phyloP scores from a whole-genome alignment of 306 rosid species.

The Macrotyloma uniflorum region DNA sequence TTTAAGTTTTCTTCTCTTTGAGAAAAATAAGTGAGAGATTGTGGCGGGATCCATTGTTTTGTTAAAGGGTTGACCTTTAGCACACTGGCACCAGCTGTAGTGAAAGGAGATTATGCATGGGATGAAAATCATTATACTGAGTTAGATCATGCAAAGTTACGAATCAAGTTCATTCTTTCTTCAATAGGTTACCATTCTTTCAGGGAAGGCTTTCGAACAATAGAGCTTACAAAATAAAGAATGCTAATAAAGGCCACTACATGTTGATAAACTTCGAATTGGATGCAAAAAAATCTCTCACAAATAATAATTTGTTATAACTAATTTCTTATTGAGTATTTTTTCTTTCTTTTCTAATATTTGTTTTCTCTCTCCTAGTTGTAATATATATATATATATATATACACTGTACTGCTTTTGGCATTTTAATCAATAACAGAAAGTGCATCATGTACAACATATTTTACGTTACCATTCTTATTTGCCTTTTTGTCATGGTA shows the following conservation, averaged over 20 bases:
- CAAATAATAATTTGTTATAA: too few species aligned
- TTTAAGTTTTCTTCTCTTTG: not conserved
- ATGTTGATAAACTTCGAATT: slow-evolving; percentile 87
- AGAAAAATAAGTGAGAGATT: slow-evolving; percentile 21
- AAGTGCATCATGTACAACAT: too few species aligned
- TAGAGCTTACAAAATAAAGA: slow-evolving; percentile 75
- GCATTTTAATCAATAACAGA: too few species aligned
- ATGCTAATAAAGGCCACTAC: slow-evolving; percentile 75
- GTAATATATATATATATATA: too few species aligned
- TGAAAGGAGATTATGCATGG: not conserved
- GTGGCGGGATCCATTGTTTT: slow-evolving; percentile 18
- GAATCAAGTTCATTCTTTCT: slow-evolving; percentile 48
- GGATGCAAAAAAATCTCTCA: too few species aligned
- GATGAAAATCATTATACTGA: slow-evolving; percentile 27
- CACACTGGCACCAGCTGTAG: slow-evolving; percentile 15
- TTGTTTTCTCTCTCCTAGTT: too few species aligned
- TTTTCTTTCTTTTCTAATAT: too few species aligned
- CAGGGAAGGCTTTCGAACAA: slow-evolving; percentile 41
- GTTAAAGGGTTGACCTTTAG: slow-evolving; percentile 38
- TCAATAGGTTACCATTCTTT: slow-evolving; percentile 50
- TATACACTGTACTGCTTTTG: too few species aligned
- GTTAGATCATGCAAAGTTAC: slow-evolving; percentile 30
- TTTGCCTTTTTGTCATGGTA: too few species aligned
- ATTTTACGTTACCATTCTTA: too few species aligned
- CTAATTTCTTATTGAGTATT: too few species aligned